phyloP scores from a whole-genome alignment of 352 stramenopile genomes.

The Phytophthora constricta region DNA sequence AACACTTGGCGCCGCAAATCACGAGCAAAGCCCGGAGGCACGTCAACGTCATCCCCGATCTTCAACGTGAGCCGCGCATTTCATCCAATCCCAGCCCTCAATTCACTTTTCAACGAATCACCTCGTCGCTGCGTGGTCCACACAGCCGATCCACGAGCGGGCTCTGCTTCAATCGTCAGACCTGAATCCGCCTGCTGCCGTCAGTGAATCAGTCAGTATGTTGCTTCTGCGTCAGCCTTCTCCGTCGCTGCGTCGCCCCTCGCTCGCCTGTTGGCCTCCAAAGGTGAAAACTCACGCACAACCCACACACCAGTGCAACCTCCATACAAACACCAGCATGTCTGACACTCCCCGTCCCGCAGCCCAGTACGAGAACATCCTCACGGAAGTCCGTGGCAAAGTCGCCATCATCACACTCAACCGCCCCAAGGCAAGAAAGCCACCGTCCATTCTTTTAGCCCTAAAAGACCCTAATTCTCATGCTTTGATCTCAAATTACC shows the following conservation, averaged over 20 bases:
- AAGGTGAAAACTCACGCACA: slow-evolving; percentile 37
- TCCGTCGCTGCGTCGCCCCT: slow-evolving; percentile 27
- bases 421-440: slow-evolving; percentile 87
- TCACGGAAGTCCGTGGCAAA: slow-evolving; percentile 85
- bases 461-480: neutral
- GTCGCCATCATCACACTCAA: slow-evolving; percentile 97
- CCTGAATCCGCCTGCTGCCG: slow-evolving; percentile 10
- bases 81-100: slow-evolving; percentile 32
- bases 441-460: too few species aligned
- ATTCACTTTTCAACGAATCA: slow-evolving; percentile 21
- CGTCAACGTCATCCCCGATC: slow-evolving; percentile 31
- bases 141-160: neutral
- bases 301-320: neutral
- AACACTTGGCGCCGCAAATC: neutral
- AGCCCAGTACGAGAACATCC: slow-evolving; percentile 89
- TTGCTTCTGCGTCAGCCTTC: slow-evolving; percentile 52
- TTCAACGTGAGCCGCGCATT: slow-evolving; percentile 8
- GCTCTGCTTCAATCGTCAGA: slow-evolving; percentile 8
- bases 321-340: neutral
- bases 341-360: slow-evolving; percentile 2
- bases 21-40: neutral
- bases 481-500: neutral
- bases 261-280: slow-evolving; percentile 59
- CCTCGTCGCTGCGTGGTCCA: neutral
- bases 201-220: slow-evolving; percentile 55